Percentiles rank a stretch among this genome's conserved stretches.
Conservation (phyloP, 1,139 yeast genomes). For the Protomyces inouyei region DNA sequence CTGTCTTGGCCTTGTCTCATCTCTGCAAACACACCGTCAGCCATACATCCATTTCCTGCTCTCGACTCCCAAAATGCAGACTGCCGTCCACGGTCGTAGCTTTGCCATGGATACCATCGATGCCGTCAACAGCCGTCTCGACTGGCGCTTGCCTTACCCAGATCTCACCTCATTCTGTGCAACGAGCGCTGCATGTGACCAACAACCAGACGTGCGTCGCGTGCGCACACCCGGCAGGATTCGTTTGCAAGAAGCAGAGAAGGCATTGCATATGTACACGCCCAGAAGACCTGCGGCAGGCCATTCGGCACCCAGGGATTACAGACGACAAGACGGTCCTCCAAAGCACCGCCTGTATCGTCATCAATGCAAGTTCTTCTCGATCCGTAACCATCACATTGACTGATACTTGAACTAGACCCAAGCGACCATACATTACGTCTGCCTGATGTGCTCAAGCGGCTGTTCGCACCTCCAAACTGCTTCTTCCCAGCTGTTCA, state of each 20-base stretch:
- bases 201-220: too few species aligned
- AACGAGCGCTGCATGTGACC: background rate
- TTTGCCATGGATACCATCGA: background rate
- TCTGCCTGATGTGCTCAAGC: constrained; percentile 17
- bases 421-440: background rate
- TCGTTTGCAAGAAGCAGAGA: too few species aligned
- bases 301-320: too few species aligned
- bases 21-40: too few species aligned
- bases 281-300: background rate
- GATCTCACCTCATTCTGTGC: background rate
- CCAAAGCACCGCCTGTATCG: background rate
- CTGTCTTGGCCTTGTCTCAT: too few species aligned
- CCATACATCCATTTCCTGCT: too few species aligned
- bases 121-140: background rate
- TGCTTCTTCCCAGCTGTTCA: constrained; percentile 10
- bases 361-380: background rate
- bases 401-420: background rate
- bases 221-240: too few species aligned
- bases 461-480: constrained; percentile 21
- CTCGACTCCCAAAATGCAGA: too few species aligned
- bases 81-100: background rate
- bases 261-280: background rate
- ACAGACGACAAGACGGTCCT: background rate
- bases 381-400: too few species aligned
- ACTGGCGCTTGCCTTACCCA: background rate